phyloP scores from a whole-genome alignment of 805 yeast species.

The Sugiyamaella chiloensis region DNA sequence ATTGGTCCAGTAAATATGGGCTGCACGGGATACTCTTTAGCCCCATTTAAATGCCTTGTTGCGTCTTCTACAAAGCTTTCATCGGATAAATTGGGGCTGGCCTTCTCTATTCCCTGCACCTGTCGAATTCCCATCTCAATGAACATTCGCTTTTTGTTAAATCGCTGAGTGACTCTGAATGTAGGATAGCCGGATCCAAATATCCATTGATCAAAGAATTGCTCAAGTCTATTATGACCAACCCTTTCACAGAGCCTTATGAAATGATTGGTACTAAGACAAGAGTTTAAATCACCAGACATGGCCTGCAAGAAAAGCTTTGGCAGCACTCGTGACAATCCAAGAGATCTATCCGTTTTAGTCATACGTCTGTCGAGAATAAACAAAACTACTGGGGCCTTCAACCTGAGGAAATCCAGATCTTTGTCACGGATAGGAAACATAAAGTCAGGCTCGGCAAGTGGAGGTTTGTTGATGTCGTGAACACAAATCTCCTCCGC shows the following conservation, averaged over 20 bases:
- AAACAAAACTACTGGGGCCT: slow-evolving; percentile 80
- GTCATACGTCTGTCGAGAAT: slow-evolving; percentile 91
- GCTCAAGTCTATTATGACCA: slow-evolving; percentile 75
- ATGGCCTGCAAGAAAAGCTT: slow-evolving; percentile 88
- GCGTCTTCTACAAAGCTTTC: slow-evolving; percentile 42
- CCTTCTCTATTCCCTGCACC: slow-evolving; percentile 65
- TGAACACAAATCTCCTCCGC: slow-evolving; percentile 65
- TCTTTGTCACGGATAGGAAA: slow-evolving; percentile 65
- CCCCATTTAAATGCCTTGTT: slow-evolving; percentile 24
- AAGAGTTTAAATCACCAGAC: slow-evolving; percentile 88
- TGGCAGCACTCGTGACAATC: slow-evolving; percentile 85
- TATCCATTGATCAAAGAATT: slow-evolving; percentile 92
- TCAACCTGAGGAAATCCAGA: slow-evolving; percentile 65
- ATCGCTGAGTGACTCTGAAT: slow-evolving; percentile 83
- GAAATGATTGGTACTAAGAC: slow-evolving; percentile 77
- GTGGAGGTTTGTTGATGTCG: slow-evolving; percentile 76
- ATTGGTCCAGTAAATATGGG: slow-evolving; percentile 78
- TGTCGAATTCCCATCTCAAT: slow-evolving; percentile 94
- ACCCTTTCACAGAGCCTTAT: slow-evolving; percentile 94
- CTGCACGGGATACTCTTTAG: slow-evolving; percentile 21
- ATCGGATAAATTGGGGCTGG: slow-evolving; percentile 36
- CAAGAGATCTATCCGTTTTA: slow-evolving; percentile 91
- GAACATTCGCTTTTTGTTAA: slow-evolving; percentile 89
- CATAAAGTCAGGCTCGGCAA: slow-evolving; percentile 65
- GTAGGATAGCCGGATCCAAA: slow-evolving; percentile 84